Percentiles rank a stretch among this genome's conserved stretches.
Evolutionary conservation across 768 basidiomycete species (phyloP).

Genomic region (Mycena metata): DNA sequence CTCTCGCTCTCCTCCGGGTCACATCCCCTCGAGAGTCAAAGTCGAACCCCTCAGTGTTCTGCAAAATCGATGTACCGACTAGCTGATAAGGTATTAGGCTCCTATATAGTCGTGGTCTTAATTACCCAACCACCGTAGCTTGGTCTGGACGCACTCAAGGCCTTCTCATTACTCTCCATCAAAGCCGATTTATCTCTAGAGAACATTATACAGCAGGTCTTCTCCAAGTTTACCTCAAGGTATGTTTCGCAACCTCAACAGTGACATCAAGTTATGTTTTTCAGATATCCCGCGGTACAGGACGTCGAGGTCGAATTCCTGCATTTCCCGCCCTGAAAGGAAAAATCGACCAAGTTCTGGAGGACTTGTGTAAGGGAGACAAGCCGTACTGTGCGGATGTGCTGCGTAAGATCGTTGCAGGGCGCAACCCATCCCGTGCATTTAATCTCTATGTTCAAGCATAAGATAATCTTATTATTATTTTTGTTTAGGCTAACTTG

Average conservation of each 20-base stretch:
- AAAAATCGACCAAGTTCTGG: background rate
- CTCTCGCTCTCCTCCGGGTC: constrained; percentile 5
- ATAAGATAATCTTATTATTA: background rate
- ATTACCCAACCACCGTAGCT: background rate
- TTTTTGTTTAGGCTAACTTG: background rate
- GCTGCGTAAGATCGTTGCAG: constrained; percentile 7
- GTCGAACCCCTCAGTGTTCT: constrained; percentile 1
- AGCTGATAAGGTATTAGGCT: constrained; percentile 6
- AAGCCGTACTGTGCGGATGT: constrained; percentile 8
- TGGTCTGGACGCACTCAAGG: constrained; percentile 23
- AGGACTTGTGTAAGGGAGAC: constrained; percentile 1
- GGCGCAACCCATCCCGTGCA: background rate
- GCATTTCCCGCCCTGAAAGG: background rate
- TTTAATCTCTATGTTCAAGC: background rate
- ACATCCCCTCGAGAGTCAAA: background rate
- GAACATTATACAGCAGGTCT: constrained; percentile 19
- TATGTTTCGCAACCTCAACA: constrained; percentile 2
- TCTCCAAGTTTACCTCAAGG: constrained; percentile 28
- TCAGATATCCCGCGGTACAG: constrained; percentile 19
- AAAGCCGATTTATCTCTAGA: background rate
- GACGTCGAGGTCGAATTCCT: constrained; percentile 21
- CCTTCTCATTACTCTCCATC: constrained; percentile 13
- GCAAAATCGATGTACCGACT: constrained; percentile 22
- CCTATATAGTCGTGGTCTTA: background rate
- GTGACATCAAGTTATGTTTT: background rate